Base-by-base conservation (phyloP, 768 basidiomycete species). In the Kwoniella sp. region DNA sequence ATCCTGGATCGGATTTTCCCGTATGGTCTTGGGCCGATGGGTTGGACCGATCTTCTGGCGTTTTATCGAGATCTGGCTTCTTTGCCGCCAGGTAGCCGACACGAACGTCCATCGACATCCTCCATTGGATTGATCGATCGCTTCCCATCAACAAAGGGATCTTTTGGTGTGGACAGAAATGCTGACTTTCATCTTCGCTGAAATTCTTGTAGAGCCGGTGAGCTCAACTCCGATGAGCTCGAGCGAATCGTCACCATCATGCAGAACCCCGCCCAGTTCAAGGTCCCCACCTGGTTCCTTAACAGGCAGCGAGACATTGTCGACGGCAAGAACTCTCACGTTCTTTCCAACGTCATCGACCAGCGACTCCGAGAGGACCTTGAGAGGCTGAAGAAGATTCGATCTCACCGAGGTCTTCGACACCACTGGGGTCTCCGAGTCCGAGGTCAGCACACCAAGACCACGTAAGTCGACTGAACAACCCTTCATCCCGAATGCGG, bases 171-270 rank as follows among this genome's bases (percentile, higher is more conserved):
- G 55, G 66, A 68, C 13, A 58, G 60, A 53, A 66, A 37, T 37
- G 34, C 34, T 37, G 34, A 37, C 34, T 37, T 37, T 37, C 41
- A 45, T 45, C 8, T 9, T 28, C 37, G 37, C 17, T 25, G 2
- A 4, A n/a, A 9, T 45, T 12, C 25, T 53, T 26, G n/a, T 81
- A 99, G 96, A 57, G 96, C 96, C 75, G 96, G 96, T 71, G 96
- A 99, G 76, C 90, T 99, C 81, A 97, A 99, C 87, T 94, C 96
- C 48, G 96, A 99, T 79, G 96, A 99, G 83, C 89, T 99, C 59
- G 96, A 99, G 85, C 93, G 96, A 63, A 86, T 99, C 72, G 96
- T 99, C 72, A 98, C 91, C 65, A 98, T 99, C 83, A 95, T 99
- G 82, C 96, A 98, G 85, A 97, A 94, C 84, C 96, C 96, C 30